Base-by-base conservation (phyloP, 176 grass and related monocot genomes). In the Avena insularis region DNA sequence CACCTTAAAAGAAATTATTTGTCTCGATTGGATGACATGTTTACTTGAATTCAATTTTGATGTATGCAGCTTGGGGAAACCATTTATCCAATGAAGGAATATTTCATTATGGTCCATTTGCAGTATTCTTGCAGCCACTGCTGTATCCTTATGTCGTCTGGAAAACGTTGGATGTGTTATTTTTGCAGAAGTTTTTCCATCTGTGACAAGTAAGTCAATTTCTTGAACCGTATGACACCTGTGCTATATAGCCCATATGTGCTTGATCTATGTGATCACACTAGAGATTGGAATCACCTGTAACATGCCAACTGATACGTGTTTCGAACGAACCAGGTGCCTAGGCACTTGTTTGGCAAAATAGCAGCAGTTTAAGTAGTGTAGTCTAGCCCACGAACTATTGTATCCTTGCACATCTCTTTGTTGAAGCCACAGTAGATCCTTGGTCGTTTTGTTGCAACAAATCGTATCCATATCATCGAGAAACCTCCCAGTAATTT, bases 41-140 rank as follows among this genome's bases (percentile, higher is more conserved):
- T 81, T 54, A 92, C 31, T 25, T 78, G 70, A 65, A 87, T 87
- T 87, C 49, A 60, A 62, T 89, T 94, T 86, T 89, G 61, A 71
- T 85, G 6, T 75, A 59, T 77, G 50, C 89, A 99, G 97, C 94
- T 99, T 78, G 92, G 94, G 16, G 94, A 99, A 88, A 99, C 94
- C 8, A 99, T 99, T 82, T 86, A 83, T 83, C 94, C 97, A 48
- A 99, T 99, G 97, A 99, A 91, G 88, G 97, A 99, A 92, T 91
- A 99, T 87, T 99, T 99, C 84, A 97, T 99, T 74, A 99, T 99
- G 97, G 97, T 97, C 48, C 91, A 99, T 92, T 87, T 99, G 57
- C 94, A 99, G 79, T 90, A 99, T 91, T 71, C 91, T 57, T 99
- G 97, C 78, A 87, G 88, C 43, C 91, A 99, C 54, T 99, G 97